phyloP scores from a whole-genome alignment of 1,284 basidiomycete species.

The Sparassis latifolia region DNA sequence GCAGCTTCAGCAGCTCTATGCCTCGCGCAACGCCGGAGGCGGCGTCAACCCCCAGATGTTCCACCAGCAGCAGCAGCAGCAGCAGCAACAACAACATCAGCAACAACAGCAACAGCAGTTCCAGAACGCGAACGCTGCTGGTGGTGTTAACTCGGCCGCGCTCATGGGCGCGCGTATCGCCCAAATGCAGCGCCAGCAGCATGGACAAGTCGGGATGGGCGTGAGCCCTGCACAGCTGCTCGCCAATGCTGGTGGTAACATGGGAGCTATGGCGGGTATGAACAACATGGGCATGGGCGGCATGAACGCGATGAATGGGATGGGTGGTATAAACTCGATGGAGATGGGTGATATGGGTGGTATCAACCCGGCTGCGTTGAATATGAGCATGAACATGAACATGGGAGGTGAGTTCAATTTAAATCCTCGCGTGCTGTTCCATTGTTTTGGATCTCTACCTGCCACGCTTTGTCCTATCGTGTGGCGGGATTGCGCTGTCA shows the following conservation, averaged over 20 bases:
- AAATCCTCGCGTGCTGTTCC: neutral
- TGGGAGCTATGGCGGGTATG: conserved; percentile 7
- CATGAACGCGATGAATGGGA: conserved; percentile 10
- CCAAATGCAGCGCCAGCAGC: conserved; percentile 15
- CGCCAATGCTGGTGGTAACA: conserved; percentile 6
- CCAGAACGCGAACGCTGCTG: conserved; percentile 7
- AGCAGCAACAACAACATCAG: neutral
- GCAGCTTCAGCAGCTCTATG: conserved; percentile 18
- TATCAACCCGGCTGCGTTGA: conserved; percentile 10
- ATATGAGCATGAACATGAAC: no score
- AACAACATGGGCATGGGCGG: conserved; percentile 2
- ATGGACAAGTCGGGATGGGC: conserved; percentile 4
- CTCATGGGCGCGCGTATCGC: conserved; percentile 16
- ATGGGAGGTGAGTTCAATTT: conserved; percentile 14
- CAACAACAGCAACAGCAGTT: conserved; percentile 7
- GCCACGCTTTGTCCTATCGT: neutral
- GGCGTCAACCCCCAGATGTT: conserved; percentile 17
- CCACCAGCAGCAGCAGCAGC: conserved; percentile 10
- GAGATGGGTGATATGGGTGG: conserved; percentile 10
- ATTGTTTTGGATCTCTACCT: neutral
- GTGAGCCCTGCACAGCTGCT: conserved; percentile 19
- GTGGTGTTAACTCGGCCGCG: conserved; percentile 16
- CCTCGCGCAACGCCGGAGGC: conserved; percentile 11
- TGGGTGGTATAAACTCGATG: conserved; percentile 7
- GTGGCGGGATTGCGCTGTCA: neutral